phyloP scores from a whole-genome alignment of 179 eudicot genomes.

The Silene noctiflora region DNA sequence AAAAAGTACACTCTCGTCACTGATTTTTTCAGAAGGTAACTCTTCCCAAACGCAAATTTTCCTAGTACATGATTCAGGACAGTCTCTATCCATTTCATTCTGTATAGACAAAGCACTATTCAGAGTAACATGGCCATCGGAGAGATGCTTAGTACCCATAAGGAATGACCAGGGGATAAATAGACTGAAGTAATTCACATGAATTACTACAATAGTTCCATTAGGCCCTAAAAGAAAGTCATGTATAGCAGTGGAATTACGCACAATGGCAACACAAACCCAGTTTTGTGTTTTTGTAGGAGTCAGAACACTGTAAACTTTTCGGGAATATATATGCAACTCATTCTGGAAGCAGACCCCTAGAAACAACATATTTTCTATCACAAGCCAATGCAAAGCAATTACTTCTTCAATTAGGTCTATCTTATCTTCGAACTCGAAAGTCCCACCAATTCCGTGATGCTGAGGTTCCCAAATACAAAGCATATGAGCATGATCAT shows the following conservation, averaged over 20 bases:
- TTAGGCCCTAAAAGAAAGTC: conserved; percentile 74
- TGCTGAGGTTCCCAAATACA: conserved; percentile 67
- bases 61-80: conserved; percentile 22
- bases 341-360: conserved; percentile 77
- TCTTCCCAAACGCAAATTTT: conserved; percentile 31
- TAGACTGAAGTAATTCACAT: conserved; percentile 57
- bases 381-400: conserved; percentile 59
- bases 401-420: conserved; percentile 45
- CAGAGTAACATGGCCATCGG: conserved; percentile 20
- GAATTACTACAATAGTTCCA: conserved; percentile 54
- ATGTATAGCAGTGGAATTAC: conserved; percentile 37
- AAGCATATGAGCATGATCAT: conserved; percentile 33
- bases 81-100: conserved; percentile 20
- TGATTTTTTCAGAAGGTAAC: conserved; percentile 28
- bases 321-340: conserved; percentile 60
- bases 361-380: conserved; percentile 64
- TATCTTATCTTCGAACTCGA: conserved; percentile 63
- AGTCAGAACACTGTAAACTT: conserved; percentile 36
- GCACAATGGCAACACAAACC: conserved; percentile 59
- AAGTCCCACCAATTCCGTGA: conserved; percentile 46
- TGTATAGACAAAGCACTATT: conserved; percentile 17
- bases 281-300: conserved; percentile 49
- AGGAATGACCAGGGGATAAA: conserved; percentile 57
- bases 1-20: conserved; percentile 19
- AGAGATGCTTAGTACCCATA: conserved; percentile 26